Evolutionary conservation across 371 early-diverging fungal species (phyloP).

Genomic region (Rhizopus microsporus): DNA sequence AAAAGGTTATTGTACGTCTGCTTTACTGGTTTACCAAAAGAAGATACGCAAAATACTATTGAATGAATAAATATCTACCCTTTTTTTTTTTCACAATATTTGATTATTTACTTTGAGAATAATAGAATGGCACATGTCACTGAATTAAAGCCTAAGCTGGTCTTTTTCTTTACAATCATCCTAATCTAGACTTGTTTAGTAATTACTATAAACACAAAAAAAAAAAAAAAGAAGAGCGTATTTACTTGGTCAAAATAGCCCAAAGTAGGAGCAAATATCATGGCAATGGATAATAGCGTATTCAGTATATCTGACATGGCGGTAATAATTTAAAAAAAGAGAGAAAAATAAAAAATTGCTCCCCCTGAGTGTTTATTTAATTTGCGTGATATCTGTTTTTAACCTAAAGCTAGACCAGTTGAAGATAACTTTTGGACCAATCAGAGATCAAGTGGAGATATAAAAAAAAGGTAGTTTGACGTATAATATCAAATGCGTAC

Average conservation of each 20-base stretch:
- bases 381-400: too few species aligned
- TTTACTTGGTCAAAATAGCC: slow-evolving; percentile 45
- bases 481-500: neutral
- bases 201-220: slow-evolving; percentile 1
- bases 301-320: neutral
- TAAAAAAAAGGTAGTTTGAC: neutral
- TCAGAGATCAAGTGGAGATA: too few species aligned
- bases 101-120: slow-evolving; percentile 33
- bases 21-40: slow-evolving; percentile 48
- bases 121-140: slow-evolving; percentile 40
- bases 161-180: slow-evolving; percentile 27
- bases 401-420: too few species aligned
- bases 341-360: too few species aligned
- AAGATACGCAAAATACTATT: slow-evolving; percentile 58
- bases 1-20: slow-evolving; percentile 5
- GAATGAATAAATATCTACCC: neutral
- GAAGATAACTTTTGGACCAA: too few species aligned
- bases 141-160: slow-evolving; percentile 39
- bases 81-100: neutral
- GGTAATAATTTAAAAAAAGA: too few species aligned
- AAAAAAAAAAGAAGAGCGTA: neutral
- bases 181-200: slow-evolving; percentile 18
- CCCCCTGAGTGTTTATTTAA: too few species aligned
- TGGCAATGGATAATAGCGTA: slow-evolving; percentile 24
- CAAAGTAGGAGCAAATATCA: slow-evolving; percentile 38